A percentile compares a stretch with the other conserved stretches of the same genome.
phyloP scores from a whole-genome alignment of 2,329 filamentous ascomycete genomes.

The Fusarium oligoseptatum region DNA sequence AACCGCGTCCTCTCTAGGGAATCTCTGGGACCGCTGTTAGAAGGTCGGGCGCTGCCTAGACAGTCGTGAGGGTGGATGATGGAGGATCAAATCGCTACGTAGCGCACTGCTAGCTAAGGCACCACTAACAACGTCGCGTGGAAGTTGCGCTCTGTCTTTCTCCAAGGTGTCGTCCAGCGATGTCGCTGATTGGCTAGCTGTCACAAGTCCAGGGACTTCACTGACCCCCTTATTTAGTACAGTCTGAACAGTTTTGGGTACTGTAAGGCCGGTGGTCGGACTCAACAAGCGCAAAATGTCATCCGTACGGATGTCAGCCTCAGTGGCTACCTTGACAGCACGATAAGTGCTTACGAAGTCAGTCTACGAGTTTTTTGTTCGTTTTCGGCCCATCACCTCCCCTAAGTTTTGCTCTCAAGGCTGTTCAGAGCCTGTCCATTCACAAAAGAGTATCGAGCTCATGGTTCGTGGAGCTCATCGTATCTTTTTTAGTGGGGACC shows the following conservation, averaged over 20 bases:
- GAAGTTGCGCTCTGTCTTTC: conserved; percentile 41
- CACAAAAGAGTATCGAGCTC: background rate
- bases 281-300: background rate
- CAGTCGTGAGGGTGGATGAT: conserved; percentile 36
- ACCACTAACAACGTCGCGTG: conserved; percentile 30
- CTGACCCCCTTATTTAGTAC: conserved; percentile 8
- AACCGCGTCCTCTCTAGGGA: conserved; percentile 28
- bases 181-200: conserved; percentile 44
- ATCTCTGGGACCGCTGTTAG: conserved; percentile 18
- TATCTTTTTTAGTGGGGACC: background rate
- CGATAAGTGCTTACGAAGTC: background rate
- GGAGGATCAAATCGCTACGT: conserved; percentile 33
- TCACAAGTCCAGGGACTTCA: conserved; percentile 5
- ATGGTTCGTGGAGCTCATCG: background rate
- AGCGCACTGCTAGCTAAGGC: conserved; percentile 34
- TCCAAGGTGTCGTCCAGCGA: conserved; percentile 46
- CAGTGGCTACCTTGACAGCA: background rate
- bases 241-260: conserved; percentile 7
- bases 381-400: background rate
- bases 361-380: background rate
- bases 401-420: background rate
- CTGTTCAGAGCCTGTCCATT: background rate
- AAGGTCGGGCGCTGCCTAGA: conserved; percentile 20
- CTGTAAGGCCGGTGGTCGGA: background rate
- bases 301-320: background rate